phyloP scores from a whole-genome alignment of 106 monocot genomes.

The Dendrobium chrysotoxum region DNA sequence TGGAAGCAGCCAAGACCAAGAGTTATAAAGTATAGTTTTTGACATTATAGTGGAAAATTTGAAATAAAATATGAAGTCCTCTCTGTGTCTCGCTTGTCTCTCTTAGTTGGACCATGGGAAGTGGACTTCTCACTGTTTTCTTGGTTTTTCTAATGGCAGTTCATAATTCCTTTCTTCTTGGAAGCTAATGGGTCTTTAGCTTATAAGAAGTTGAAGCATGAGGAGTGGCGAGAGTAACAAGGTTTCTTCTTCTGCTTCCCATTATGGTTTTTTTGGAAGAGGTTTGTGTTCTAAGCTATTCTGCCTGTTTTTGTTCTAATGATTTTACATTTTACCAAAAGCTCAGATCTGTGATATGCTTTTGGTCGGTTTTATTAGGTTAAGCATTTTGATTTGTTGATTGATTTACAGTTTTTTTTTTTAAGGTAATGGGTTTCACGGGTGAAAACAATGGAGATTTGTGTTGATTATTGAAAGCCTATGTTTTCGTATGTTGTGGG shows the following conservation, averaged over 20 bases:
- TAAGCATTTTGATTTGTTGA: neutral
- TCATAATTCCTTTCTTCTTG: neutral
- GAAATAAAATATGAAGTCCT: no score
- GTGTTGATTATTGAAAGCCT: no score
- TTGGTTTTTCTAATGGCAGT: neutral
- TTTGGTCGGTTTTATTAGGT: neutral
- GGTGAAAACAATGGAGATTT: no score
- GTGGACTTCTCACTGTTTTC: neutral
- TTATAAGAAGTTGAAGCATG: neutral
- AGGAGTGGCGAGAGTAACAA: neutral
- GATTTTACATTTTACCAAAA: neutral
- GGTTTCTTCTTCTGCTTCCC: neutral
- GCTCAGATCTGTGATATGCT: neutral
- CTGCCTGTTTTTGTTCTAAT: neutral
- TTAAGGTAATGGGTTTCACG: no score
- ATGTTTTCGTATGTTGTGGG: no score
- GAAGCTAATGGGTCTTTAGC: neutral
- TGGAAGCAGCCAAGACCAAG: no score
- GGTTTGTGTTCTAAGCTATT: neutral
- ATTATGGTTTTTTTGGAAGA: neutral
- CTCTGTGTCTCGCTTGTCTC: no score
- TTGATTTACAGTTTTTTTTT: no score
- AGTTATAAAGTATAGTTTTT: no score
- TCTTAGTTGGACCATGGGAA: no score
- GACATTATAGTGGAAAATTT: no score